Base-by-base conservation (phyloP, 2,329 filamentous ascomycete genomes). In the Xylaria sp. region DNA sequence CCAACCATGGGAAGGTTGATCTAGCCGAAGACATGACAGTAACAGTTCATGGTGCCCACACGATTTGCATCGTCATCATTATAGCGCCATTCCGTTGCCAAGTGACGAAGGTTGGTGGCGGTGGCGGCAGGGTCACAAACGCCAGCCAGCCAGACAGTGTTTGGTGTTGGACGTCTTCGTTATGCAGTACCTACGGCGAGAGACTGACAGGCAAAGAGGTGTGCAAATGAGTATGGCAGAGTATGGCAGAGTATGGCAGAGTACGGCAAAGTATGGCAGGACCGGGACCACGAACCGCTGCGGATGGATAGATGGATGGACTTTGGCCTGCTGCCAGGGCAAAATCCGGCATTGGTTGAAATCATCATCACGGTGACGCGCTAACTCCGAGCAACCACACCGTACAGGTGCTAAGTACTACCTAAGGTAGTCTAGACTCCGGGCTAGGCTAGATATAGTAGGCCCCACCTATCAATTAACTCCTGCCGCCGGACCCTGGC, bases 21-120 rank as follows among this genome's bases (percentile, higher is more conserved):
- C 72, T 74, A 75, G 67, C 73, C 65, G 69, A 67, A 65, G 71
- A 70, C 73, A 75, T 75, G 60, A 69, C 66, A 57, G 49, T 57
- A 59, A 60, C 48, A 43, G 60, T 58, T 73, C 73, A 74, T 74
- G 65, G 48, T 74, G 70, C 65, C 66, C 33, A 25, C 46, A 48
- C 54, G 43, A 35, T 64, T 38, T 43, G 11, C 23, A 58, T 58
- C 40, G 41, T 64, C 37, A 56, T 31, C 54, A 21, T 53, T 7
- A 60, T 48, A 49, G 54, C 43, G 57, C 47, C 48, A 61, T 59
- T 55, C 19, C 41, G 23, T 55, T 53, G 51, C 31, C 31, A 47
- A 51, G 55, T 31, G 51, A 41, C n/a, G n/a, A n/a, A n/a, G n/a
- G n/a, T n/a, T n/a, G n/a, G 37, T n/a, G 33, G 11, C n/a, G 29